Evolutionary conservation across 768 basidiomycete genomes (phyloP).

Genomic region (Auricularia sp.): DNA sequence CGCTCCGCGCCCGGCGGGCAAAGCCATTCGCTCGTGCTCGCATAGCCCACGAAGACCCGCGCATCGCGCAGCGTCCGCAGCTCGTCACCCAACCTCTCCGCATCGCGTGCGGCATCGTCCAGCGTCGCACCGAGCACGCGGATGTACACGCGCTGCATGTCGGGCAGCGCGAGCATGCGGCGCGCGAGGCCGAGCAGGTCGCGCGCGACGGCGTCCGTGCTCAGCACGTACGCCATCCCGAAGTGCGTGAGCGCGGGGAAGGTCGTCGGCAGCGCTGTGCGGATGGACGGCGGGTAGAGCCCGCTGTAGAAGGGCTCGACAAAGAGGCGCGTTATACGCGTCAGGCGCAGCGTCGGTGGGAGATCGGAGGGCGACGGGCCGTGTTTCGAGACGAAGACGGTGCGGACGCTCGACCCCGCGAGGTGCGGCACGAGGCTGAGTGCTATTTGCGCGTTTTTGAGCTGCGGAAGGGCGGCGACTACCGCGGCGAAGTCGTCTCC

Average conservation of each 20-base stretch:
- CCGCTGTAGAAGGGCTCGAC: background rate
- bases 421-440: background rate
- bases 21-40: background rate
- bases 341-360: background rate
- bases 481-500: background rate
- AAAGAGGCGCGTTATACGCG: background rate
- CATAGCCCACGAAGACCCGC: background rate
- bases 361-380: background rate
- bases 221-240: background rate
- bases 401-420: background rate
- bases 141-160: background rate
- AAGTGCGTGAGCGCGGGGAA: background rate
- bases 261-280: background rate
- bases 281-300: background rate
- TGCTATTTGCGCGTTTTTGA: background rate
- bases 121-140: background rate
- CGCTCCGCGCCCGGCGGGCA: background rate
- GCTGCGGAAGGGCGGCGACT: background rate
- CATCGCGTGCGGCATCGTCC: background rate
- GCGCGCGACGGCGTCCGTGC: background rate
- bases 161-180: background rate
- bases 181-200: background rate
- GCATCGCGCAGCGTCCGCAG: background rate
- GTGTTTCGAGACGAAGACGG: background rate
- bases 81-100: background rate